Evolutionary conservation across 2,329 filamentous ascomycete species (phyloP).

Genomic region (Phaeosphaeria sp.): DNA sequence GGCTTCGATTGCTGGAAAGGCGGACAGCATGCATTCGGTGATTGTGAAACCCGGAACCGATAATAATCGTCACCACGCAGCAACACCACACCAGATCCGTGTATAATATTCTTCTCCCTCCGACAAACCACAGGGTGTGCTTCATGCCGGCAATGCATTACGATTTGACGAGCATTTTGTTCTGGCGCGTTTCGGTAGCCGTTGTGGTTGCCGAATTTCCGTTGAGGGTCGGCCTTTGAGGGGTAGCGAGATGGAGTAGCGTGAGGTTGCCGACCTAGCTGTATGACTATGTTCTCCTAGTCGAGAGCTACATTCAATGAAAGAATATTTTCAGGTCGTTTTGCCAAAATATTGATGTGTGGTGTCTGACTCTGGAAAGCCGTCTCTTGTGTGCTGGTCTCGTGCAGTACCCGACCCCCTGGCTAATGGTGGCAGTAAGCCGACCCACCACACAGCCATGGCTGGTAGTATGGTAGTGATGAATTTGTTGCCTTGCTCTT

Average conservation of each 20-base stretch:
- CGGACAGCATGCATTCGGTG: constrained; percentile 13
- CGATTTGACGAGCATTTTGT: constrained; percentile 30
- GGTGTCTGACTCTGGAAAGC: background rate
- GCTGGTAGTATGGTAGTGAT: background rate
- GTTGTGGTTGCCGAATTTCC: background rate
- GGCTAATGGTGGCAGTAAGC: background rate
- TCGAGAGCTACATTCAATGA: constrained; percentile 14
- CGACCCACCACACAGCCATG: background rate
- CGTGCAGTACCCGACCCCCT: background rate
- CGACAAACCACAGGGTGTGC: constrained; percentile 10
- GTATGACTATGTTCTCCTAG: constrained; percentile 25
- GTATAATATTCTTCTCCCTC: constrained; percentile 28
- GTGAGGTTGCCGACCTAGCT: constrained; percentile 14
- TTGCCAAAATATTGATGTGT: background rate
- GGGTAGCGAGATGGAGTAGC: constrained; percentile 7
- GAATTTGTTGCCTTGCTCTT: background rate
- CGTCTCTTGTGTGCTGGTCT: background rate
- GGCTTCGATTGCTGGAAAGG: constrained; percentile 4
- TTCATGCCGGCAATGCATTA: constrained; percentile 25
- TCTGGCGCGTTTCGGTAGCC: constrained; percentile 19
- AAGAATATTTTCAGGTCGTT: constrained; percentile 11
- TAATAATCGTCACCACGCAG: constrained; percentile 3
- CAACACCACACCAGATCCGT: constrained; percentile 22
- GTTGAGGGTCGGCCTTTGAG: constrained; percentile 5
- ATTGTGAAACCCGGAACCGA: constrained; percentile 1